These are phyloP conservation scores for Penicillium egyptiacum DNA, from an alignment of 495 filamentous ascomycete genomes.

Conservation along the genomic window DNA sequence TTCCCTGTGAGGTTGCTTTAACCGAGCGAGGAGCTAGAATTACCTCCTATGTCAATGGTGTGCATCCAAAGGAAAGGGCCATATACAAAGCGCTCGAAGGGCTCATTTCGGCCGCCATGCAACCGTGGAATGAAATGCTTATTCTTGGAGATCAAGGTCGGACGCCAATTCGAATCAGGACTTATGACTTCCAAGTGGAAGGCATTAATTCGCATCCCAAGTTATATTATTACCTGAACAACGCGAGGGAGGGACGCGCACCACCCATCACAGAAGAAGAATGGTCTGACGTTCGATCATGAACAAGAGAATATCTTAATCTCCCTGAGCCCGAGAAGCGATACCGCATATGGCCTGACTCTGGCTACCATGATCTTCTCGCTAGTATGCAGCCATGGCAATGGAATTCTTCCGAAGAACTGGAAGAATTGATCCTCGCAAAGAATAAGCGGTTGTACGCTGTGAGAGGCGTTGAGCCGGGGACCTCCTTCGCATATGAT, in stretches of 20 bases:
- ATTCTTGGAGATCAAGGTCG: constrained; percentile 14
- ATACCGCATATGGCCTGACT: constrained; percentile 7
- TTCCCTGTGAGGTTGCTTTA: constrained; percentile 15
- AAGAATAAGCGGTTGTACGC: constrained; percentile 7
- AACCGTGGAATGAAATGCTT: constrained; percentile 17
- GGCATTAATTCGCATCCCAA: background rate
- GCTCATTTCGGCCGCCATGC: constrained; percentile 12
- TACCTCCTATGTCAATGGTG: constrained; percentile 15
- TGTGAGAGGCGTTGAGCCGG: constrained; percentile 13
- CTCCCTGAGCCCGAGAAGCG: constrained; percentile 13
- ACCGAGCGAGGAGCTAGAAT: constrained; percentile 5
- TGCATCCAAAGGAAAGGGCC: constrained; percentile 12
- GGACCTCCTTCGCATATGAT: constrained; percentile 15
- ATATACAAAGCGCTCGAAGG: constrained; percentile 14
- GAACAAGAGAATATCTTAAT: constrained; percentile 6
- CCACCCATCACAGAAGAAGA: constrained; percentile 9
- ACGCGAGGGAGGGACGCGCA: background rate
- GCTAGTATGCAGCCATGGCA: constrained; percentile 4
- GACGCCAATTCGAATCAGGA: constrained; percentile 15
- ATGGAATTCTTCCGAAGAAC: constrained; percentile 9
- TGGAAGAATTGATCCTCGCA: constrained; percentile 8
- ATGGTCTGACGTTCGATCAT: constrained; percentile 8
- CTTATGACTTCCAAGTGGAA: constrained; percentile 15
- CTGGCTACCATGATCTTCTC: constrained; percentile 3
- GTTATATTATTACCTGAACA: background rate